A percentile compares a stretch with the other conserved stretches of the same genome.
These are phyloP conservation scores for Prunella vulgaris DNA, from an alignment of 257 asterid species.

Conservation along the genomic window DNA sequence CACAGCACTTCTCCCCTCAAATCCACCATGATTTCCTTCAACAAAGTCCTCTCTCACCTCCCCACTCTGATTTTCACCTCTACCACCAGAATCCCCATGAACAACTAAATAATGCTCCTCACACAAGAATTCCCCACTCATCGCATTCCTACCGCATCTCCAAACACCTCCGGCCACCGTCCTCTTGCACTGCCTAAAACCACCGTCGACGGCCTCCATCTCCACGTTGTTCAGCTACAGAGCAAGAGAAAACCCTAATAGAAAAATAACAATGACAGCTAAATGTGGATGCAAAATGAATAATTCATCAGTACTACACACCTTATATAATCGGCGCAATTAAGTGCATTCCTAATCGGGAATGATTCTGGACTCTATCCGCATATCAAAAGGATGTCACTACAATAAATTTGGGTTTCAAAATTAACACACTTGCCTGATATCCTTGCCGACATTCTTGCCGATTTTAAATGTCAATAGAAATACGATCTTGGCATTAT, in stretches of 20 bases:
- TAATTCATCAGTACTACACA: background rate
- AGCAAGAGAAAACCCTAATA: background rate
- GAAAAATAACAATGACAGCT: background rate
- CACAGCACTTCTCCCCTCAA: constrained; percentile 8
- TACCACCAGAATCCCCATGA: constrained; percentile 11
- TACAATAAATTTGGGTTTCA: background rate
- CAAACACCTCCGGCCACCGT: constrained; percentile 21
- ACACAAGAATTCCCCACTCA: constrained; percentile 16
- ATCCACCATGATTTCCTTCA: constrained; percentile 3
- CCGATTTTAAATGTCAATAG: background rate
- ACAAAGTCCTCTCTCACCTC: too few relatives aligned
- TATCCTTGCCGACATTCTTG: background rate
- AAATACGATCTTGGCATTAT: background rate
- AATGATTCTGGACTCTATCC: constrained; percentile 4
- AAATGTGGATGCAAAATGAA: background rate
- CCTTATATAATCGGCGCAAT: constrained; percentile 12
- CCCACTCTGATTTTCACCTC: background rate
- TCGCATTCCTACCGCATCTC: constrained; percentile 29
- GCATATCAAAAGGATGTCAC: background rate
- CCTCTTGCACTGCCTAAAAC: constrained; percentile 22
- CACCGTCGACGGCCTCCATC: constrained; percentile 16
- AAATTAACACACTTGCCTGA: background rate
- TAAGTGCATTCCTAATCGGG: constrained; percentile 16
- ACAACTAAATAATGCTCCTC: background rate
- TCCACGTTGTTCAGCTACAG: constrained; percentile 17